These are phyloP conservation scores for Phialocephala subalpina DNA, from an alignment of 2,329 filamentous ascomycete genomes.

Conservation along the genomic window DNA sequence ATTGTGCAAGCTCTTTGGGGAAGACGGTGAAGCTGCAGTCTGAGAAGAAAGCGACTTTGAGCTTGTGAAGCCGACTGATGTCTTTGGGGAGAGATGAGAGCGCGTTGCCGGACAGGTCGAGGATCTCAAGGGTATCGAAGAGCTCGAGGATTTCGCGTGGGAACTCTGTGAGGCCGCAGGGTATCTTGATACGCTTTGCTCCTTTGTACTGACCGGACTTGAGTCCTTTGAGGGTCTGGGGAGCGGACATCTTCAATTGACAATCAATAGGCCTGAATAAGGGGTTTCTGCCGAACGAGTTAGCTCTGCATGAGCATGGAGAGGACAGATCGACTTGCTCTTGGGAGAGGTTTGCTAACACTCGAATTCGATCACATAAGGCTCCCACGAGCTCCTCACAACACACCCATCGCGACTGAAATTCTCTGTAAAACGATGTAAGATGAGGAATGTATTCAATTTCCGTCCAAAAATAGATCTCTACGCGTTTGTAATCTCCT, in stretches of 20 bases:
- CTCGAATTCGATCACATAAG: background rate
- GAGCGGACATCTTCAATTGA: constrained; percentile 24
- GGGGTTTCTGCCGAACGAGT: background rate
- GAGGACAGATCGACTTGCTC: constrained; percentile 4
- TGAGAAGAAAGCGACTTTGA: constrained; percentile 57
- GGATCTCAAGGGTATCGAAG: constrained; percentile 51
- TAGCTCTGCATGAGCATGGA: background rate
- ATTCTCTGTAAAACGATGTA: background rate
- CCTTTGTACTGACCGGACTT: constrained; percentile 38
- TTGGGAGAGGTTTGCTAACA: background rate
- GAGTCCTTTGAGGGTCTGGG: constrained; percentile 33
- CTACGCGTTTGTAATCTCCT: constrained; percentile 16
- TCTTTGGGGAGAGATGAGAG: constrained; percentile 51
- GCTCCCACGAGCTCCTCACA: background rate
- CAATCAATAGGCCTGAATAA: background rate
- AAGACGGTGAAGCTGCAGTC: constrained; percentile 54
- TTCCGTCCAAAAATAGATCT: constrained; percentile 20
- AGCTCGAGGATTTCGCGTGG: constrained; percentile 51
- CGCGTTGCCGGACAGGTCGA: constrained; percentile 56
- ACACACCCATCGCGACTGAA: background rate
- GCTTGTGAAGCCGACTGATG: constrained; percentile 50
- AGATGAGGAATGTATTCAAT: background rate
- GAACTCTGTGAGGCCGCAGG: constrained; percentile 42
- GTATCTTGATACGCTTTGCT: constrained; percentile 39
- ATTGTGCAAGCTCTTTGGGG: constrained; percentile 51